These are phyloP conservation scores for Xylaria sp. DNA, from an alignment of 2,329 filamentous ascomycete species.

Conservation along the genomic window DNA sequence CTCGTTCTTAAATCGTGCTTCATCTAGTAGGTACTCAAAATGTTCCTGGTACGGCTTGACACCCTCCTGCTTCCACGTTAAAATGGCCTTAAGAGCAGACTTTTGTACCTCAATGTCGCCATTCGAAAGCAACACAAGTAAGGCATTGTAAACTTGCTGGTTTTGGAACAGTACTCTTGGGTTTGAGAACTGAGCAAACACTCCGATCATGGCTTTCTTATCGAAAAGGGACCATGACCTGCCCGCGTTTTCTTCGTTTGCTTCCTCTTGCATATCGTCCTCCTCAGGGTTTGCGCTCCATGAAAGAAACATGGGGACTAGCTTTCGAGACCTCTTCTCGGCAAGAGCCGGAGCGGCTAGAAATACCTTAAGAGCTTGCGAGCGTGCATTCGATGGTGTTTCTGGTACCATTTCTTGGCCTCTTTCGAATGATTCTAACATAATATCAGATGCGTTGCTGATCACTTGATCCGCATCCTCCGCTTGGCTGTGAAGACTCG, in stretches of 20 bases:
- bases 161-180: conserved; percentile 84
- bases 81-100: conserved; percentile 81
- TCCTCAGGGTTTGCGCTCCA: conserved; percentile 74
- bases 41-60: conserved; percentile 86
- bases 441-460: conserved; percentile 64
- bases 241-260: conserved; percentile 35
- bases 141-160: conserved; percentile 77
- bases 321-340: conserved; percentile 84
- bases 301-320: conserved; percentile 86
- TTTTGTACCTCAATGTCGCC: conserved; percentile 93
- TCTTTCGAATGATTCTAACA: conserved; percentile 72
- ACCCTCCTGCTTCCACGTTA: conserved; percentile 87
- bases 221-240: conserved; percentile 78
- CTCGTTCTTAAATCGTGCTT: conserved; percentile 91
- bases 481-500: conserved; percentile 65
- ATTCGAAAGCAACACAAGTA: conserved; percentile 82
- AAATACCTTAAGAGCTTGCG: conserved; percentile 83
- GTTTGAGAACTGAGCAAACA: conserved; percentile 89
- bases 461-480: conserved; percentile 64
- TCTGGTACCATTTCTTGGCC: conserved; percentile 67
- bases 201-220: conserved; percentile 81
- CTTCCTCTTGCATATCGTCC: conserved; percentile 48
- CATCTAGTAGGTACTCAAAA: conserved; percentile 86
- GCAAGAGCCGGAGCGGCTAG: conserved; percentile 78
- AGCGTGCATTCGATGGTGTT: conserved; percentile 69